phyloP scores from a whole-genome alignment of 371 early-diverging fungal species.

The Furculomyces boomerangus region DNA sequence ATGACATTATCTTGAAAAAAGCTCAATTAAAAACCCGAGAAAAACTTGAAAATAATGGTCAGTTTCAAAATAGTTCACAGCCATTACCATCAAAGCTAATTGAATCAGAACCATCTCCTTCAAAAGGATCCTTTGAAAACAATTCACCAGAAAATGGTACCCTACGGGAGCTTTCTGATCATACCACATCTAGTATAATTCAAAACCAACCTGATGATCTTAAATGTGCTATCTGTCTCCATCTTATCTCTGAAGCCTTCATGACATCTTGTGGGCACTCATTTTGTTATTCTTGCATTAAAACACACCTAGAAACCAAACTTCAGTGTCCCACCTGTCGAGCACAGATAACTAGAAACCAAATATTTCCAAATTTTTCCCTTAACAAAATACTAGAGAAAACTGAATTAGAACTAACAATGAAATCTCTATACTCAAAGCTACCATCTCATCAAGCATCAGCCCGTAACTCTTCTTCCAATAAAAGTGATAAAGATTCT shows the following conservation, averaged over 20 bases:
- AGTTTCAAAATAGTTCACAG: too few relatives aligned
- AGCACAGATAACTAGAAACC: slow-evolving; percentile 27
- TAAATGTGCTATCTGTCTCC: slow-evolving; percentile 43
- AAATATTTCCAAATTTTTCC: slow-evolving; percentile 68
- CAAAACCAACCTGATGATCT: too few relatives aligned
- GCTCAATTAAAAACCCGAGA: too few relatives aligned
- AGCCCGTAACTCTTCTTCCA: not conserved
- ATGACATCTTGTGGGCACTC: slow-evolving; percentile 72
- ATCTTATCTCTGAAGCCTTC: slow-evolving; percentile 50
- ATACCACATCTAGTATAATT: too few relatives aligned
- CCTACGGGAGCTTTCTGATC: too few relatives aligned
- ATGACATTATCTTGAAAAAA: too few relatives aligned
- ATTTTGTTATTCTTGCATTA: slow-evolving; percentile 65
- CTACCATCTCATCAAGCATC: slow-evolving; percentile 2
- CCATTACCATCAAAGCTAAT: too few relatives aligned
- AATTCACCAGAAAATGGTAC: too few relatives aligned
- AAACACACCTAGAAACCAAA: slow-evolving; percentile 33
- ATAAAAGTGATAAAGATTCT: not conserved
- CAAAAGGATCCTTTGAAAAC: too few relatives aligned
- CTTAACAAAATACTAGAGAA: slow-evolving; percentile 14
- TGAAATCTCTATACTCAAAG: not conserved
- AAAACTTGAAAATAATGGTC: too few relatives aligned
- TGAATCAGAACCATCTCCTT: too few relatives aligned
- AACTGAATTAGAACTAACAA: not conserved
- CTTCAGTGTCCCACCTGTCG: slow-evolving; percentile 57